These are phyloP conservation scores for Cyclanthera cordifolia DNA, from an alignment of 306 rosid genomes.

Conservation along the genomic window DNA sequence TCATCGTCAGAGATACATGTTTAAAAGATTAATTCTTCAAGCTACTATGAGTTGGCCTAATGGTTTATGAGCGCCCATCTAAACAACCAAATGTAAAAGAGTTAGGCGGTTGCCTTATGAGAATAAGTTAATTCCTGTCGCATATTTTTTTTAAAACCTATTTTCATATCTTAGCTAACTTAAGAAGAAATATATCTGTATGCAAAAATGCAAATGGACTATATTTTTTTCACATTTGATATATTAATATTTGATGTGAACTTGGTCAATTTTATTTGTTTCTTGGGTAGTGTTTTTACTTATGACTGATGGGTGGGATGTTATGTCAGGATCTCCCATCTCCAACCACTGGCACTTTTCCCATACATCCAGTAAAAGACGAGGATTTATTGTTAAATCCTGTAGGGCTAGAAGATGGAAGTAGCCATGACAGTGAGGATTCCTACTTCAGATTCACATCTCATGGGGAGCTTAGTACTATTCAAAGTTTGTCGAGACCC, in stretches of 20 bases:
- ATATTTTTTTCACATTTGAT: background rate
- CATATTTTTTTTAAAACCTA: background rate
- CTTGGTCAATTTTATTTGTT: background rate
- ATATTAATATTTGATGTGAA: background rate
- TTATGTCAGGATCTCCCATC: slow-evolving; percentile 53
- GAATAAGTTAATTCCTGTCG: background rate
- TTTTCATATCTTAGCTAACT: background rate
- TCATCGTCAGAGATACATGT: background rate
- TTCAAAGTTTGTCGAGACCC: slow-evolving; percentile 19
- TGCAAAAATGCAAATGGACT: background rate
- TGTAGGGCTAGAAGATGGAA: slow-evolving; percentile 19
- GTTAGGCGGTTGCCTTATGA: background rate
- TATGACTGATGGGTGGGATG: background rate
- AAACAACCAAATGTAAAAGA: background rate
- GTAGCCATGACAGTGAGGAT: slow-evolving; percentile 14
- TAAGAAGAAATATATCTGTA: too few species aligned
- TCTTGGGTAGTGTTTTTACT: background rate
- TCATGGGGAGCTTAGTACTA: slow-evolving; percentile 17
- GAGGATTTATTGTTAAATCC: slow-evolving; percentile 23
- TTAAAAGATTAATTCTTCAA: background rate
- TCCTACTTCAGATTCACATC: slow-evolving; percentile 25
- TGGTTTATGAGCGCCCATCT: background rate
- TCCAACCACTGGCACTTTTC: slow-evolving; percentile 72
- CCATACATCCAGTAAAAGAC: slow-evolving; percentile 20
- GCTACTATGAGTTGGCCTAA: background rate